Percentiles rank a stretch among this genome's conserved stretches.
Evolutionary conservation across 1,139 yeast species (phyloP).

Genomic region (Blastobotrys aristatus): DNA sequence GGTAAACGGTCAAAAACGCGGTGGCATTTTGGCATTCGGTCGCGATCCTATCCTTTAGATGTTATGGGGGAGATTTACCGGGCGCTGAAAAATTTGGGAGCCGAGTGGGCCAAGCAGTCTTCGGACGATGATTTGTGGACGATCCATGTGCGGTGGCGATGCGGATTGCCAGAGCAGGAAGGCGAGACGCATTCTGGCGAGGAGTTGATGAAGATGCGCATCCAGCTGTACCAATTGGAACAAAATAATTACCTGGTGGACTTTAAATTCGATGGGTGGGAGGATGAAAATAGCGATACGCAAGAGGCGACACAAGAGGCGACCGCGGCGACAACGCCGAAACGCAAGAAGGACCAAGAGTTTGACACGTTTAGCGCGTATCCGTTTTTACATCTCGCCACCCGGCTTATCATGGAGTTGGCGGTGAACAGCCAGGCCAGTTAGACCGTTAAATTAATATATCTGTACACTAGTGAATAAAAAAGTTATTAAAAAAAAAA

Average conservation of each 20-base stretch:
- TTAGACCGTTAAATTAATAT: slow-evolving; percentile 17
- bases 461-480: too few species aligned
- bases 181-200: slow-evolving; percentile 33
- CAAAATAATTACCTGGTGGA: slow-evolving; percentile 95
- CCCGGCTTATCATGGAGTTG: slow-evolving; percentile 89
- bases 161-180: slow-evolving; percentile 45
- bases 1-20: slow-evolving; percentile 86
- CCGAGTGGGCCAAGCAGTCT: slow-evolving; percentile 94
- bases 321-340: slow-evolving; percentile 31
- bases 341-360: slow-evolving; percentile 24
- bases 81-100: slow-evolving; percentile 88
- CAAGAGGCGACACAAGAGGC: not conserved
- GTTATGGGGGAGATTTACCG: slow-evolving; percentile 98
- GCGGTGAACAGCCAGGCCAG: slow-evolving; percentile 69
- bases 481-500: too few species aligned
- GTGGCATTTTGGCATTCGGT: slow-evolving; percentile 98
- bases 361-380: slow-evolving; percentile 80
- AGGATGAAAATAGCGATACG: slow-evolving; percentile 30
- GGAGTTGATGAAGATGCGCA: slow-evolving; percentile 95
- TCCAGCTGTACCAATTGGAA: slow-evolving; percentile 91
- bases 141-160: slow-evolving; percentile 92
- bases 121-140: slow-evolving; percentile 98
- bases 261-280: slow-evolving; percentile 98
- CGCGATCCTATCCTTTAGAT: slow-evolving; percentile 92
- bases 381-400: slow-evolving; percentile 89